Evolutionary conservation across 805 yeast genomes (phyloP).

Genomic region (Kuraishia piskuri): DNA sequence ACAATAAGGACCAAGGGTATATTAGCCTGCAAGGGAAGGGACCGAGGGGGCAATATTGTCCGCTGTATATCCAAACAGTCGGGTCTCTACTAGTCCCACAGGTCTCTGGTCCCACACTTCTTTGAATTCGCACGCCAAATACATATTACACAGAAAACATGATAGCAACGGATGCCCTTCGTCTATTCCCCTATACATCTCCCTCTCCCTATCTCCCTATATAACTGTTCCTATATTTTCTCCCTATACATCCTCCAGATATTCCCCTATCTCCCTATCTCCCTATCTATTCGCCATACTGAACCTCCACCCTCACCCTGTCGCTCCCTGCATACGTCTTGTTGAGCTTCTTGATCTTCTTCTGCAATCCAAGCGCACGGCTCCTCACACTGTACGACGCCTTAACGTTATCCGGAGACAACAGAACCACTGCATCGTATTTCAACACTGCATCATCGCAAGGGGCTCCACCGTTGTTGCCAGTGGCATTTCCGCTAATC

Average conservation of each 20-base stretch:
- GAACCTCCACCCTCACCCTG: constrained; percentile 43
- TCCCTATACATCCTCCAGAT: neutral
- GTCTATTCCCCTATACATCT: too few species aligned
- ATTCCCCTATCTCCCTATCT: too few species aligned
- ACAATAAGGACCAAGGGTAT: too few species aligned
- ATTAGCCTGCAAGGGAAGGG: too few species aligned
- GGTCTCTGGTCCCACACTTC: too few species aligned
- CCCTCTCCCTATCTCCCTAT: too few species aligned
- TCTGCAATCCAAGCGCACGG: constrained; percentile 50
- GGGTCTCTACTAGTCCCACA: too few species aligned
- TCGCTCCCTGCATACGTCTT: constrained; percentile 33
- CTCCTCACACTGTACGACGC: constrained; percentile 51
- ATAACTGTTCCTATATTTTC: neutral
- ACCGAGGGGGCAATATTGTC: too few species aligned
- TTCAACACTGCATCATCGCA: constrained; percentile 19
- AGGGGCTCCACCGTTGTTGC: constrained; percentile 24
- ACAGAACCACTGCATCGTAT: constrained; percentile 21
- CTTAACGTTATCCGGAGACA: constrained; percentile 45
- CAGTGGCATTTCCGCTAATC: constrained; percentile 1
- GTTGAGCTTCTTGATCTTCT: constrained; percentile 49
- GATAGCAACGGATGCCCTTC: too few species aligned
- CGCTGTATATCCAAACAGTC: too few species aligned
- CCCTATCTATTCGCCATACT: constrained; percentile 15
- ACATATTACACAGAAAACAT: too few species aligned
- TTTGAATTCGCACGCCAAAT: too few species aligned